phyloP scores from a whole-genome alignment of 139 green algal genomes.

The Micractinium conductrix region DNA sequence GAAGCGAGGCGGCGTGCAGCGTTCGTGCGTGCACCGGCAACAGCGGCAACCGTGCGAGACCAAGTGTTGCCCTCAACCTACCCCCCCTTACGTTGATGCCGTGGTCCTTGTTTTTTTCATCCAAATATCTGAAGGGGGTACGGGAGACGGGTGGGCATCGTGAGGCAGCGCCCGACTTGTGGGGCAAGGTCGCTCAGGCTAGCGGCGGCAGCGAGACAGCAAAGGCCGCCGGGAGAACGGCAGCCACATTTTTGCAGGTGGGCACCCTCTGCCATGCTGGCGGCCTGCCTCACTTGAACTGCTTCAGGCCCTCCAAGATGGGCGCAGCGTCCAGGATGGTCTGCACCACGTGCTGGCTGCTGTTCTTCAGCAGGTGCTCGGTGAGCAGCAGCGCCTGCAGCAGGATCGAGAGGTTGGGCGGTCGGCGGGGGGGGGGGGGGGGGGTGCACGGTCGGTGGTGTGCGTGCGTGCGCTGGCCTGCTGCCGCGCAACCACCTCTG shows the following conservation, averaged over 20 bases:
- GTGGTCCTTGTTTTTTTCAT: slow-evolving; percentile 35
- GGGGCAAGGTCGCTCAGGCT: too few relatives aligned
- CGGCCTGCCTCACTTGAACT: slow-evolving; percentile 3
- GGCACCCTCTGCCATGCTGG: not conserved
- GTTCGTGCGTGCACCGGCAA: not conserved
- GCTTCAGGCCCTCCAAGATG: slow-evolving; percentile 17
- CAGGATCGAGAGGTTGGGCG: not conserved
- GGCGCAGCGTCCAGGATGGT: not conserved
- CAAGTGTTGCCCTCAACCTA: not conserved
- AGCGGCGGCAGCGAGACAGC: not conserved
- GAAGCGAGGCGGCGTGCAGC: not conserved
- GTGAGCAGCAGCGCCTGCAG: slow-evolving; percentile 28
- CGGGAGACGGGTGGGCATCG: not conserved
- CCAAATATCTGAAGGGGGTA: not conserved
- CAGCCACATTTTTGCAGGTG: not conserved
- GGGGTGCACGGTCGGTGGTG: not conserved
- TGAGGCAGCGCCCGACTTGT: too few relatives aligned
- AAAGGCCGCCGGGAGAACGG: not conserved
- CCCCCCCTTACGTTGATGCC: slow-evolving; percentile 26
- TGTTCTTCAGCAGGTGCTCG: slow-evolving; percentile 37
- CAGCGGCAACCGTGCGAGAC: not conserved
- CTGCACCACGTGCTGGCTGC: slow-evolving; percentile 34
- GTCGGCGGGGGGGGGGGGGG: not conserved
- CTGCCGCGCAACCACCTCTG: not conserved
- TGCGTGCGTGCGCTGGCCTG: too few relatives aligned